phyloP scores from a whole-genome alignment of 2,329 filamentous ascomycete species.

The Beauveria sp. region DNA sequence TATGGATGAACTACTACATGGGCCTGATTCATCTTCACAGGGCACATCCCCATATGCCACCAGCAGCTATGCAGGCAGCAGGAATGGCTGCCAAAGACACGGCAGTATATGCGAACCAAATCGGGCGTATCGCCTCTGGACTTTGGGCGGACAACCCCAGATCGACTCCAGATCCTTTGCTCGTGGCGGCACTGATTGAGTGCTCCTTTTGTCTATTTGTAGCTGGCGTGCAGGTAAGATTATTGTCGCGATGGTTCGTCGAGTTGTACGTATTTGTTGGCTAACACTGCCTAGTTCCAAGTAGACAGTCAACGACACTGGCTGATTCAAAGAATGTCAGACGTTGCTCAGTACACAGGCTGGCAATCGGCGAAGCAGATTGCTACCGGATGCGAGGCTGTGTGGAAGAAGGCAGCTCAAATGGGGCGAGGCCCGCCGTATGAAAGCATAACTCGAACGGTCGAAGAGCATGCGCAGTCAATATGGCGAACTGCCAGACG shows the following conservation, averaged over 20 bases:
- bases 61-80: constrained; percentile 80
- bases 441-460: constrained; percentile 27
- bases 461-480: constrained; percentile 19
- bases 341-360: constrained; percentile 73
- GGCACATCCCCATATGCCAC: constrained; percentile 82
- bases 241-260: background rate
- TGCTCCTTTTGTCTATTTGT: constrained; percentile 79
- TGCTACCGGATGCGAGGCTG: constrained; percentile 73
- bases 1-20: constrained; percentile 86
- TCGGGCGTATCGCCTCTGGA: constrained; percentile 76
- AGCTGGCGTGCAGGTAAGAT: constrained; percentile 61
- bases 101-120: constrained; percentile 58
- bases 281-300: constrained; percentile 48
- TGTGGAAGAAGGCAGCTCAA: constrained; percentile 70
- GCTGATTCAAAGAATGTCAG: constrained; percentile 65
- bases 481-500: constrained; percentile 44
- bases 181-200: constrained; percentile 78
- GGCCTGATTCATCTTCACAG: constrained; percentile 75
- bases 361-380: constrained; percentile 82
- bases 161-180: constrained; percentile 51
- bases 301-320: constrained; percentile 66
- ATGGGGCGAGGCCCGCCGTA: constrained; percentile 61
- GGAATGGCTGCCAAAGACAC: constrained; percentile 70
- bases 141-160: constrained; percentile 46
- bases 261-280: background rate